phyloP scores from a whole-genome alignment of 1,284 basidiomycete genomes.

The Singerocomus inundabilis region DNA sequence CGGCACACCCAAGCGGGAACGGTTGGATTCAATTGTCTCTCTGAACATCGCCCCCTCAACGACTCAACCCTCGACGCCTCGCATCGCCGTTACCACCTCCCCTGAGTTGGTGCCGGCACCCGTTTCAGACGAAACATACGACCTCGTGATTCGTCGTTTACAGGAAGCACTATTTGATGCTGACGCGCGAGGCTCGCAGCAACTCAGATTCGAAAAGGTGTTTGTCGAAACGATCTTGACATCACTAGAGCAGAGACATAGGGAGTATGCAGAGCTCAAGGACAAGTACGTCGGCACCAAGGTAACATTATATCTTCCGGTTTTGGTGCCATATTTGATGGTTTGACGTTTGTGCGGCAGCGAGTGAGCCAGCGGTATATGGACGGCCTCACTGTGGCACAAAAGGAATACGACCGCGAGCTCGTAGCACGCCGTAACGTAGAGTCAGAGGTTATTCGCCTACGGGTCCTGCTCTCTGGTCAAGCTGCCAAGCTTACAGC shows the following conservation, averaged over 20 bases:
- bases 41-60: slow-evolving; percentile 15
- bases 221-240: slow-evolving; percentile 74
- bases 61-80: slow-evolving; percentile 22
- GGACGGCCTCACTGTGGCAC: slow-evolving; percentile 88
- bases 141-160: slow-evolving; percentile 51
- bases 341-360: slow-evolving; percentile 39
- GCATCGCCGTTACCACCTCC: slow-evolving; percentile 48
- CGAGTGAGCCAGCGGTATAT: slow-evolving; percentile 88
- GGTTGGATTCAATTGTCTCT: slow-evolving; percentile 21
- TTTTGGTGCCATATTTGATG: neutral
- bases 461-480: slow-evolving; percentile 84
- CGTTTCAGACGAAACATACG: slow-evolving; percentile 40
- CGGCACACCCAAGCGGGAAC: slow-evolving; percentile 10
- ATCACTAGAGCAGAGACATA: slow-evolving; percentile 66
- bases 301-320: slow-evolving; percentile 41
- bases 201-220: slow-evolving; percentile 70
- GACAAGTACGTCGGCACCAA: slow-evolving; percentile 83
- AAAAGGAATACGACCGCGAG: slow-evolving; percentile 92
- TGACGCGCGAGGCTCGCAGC: slow-evolving; percentile 58
- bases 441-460: slow-evolving; percentile 85
- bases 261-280: slow-evolving; percentile 68
- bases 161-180: slow-evolving; percentile 65
- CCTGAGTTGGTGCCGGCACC: slow-evolving; percentile 32
- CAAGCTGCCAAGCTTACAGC: slow-evolving; percentile 86
- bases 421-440: slow-evolving; percentile 84